Base-by-base conservation (phyloP, 768 basidiomycete genomes). In the Kwoniella sp. region DNA sequence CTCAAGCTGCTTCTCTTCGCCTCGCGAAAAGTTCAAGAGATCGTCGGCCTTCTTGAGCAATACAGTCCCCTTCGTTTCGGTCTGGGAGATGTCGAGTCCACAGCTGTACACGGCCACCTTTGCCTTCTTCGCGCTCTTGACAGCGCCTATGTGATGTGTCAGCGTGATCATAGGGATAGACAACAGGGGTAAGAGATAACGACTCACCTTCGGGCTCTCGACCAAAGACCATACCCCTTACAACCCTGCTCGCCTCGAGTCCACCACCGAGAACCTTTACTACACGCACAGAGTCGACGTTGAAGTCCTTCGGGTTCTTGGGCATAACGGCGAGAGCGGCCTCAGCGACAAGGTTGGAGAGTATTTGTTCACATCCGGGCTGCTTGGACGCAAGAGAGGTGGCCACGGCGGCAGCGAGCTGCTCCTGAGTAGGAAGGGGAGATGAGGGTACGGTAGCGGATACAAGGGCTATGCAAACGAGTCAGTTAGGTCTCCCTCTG, bases 31-130 rank as follows among this genome's bases (percentile, higher is more conserved):
- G 77, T 95, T 91, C 59, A 99, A 80, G 84, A 99, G 88, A 72
- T 99, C 93, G 39, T 93, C 86, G 8, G 91, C 89, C 71, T 83
- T 96, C 73, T 91, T 89, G 64, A 99, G 81, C 40, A 99, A 80
- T 10, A 98, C 95, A 7, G 95, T 99, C 44, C 95, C 95, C 74
- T 99, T 99, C 15, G 95, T 99, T 76, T 99, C 95, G 5, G 95
- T 98, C 76, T 98, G 93, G 2, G 92, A 83, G 50, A 89, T 82
- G 70, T 98, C 95, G 54, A 99, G 79, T 1, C 88, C 86, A 57
- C 84, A 88, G 0, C 93, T 98, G 78, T 86, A 99, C 50, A 99
- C 88, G 2, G 87, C 93, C 28, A 99, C 93, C 76, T 98, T 98
- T 39, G 85, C 89, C 65, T 84, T 85, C 44, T 77, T 78, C 8